phyloP scores from a whole-genome alignment of 1,284 basidiomycete species.

The Cutaneotrichosporon curvatum region DNA sequence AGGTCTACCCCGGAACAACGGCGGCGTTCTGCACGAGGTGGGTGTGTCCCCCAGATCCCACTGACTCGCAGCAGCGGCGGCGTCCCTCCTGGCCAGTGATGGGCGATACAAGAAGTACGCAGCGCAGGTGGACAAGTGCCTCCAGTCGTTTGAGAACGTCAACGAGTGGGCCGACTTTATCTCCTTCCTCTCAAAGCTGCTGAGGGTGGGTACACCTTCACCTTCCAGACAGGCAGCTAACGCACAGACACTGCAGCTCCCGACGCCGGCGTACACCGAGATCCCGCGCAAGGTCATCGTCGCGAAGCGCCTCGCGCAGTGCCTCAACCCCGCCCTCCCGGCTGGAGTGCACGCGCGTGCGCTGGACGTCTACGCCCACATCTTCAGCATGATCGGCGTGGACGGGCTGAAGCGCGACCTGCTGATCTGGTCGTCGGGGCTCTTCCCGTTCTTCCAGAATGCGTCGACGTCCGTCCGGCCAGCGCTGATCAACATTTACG shows the following conservation, averaged over 20 bases:
- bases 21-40: constrained; percentile 33
- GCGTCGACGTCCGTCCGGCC: constrained; percentile 94
- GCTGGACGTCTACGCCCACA: constrained; percentile 88
- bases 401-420: constrained; percentile 85
- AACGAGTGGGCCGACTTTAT: constrained; percentile 99
- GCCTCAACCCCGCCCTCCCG: constrained; percentile 91
- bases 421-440: constrained; percentile 86
- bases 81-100: constrained; percentile 51
- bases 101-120: constrained; percentile 96
- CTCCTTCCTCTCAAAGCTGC: constrained; percentile 86
- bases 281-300: constrained; percentile 93
- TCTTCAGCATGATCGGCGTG: constrained; percentile 79
- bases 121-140: constrained; percentile 80
- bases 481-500: constrained; percentile 75
- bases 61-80: constrained; percentile 25
- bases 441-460: constrained; percentile 98
- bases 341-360: constrained; percentile 95
- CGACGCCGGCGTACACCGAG: constrained; percentile 80
- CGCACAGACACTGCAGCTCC: constrained; percentile 68
- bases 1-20: constrained; percentile 36
- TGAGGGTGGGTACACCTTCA: constrained; percentile 60
- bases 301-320: constrained; percentile 90
- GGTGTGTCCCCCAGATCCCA: constrained; percentile 1
- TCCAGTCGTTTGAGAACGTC: constrained; percentile 89
- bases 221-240: neutral